Base-by-base conservation (phyloP, 768 basidiomycete genomes). In the Mycena chlorophos region DNA sequence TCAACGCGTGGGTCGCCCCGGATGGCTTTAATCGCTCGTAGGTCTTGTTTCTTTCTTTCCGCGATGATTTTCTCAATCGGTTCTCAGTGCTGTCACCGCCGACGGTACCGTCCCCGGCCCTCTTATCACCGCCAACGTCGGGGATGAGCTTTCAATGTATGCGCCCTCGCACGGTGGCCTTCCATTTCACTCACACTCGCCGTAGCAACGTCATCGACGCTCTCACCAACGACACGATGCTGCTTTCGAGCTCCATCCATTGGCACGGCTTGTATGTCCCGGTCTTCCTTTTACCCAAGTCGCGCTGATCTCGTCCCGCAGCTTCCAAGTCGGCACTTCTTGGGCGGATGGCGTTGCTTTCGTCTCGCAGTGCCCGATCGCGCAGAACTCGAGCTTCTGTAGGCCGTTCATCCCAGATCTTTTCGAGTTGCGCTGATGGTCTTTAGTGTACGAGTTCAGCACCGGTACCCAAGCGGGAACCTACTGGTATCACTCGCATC, bases 61-160 rank as follows among this genome's bases (percentile, higher is more conserved):
- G 13, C 40, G 5, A 8, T 78, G 78, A 3, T 78, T 74, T 3
- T 75, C 79, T n/a, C n/a, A 71, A 72, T 26, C 71, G 8, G 5
- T 4, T 20, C 14, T 12, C 30, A 19, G 26, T 5, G 20, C n/a
- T 6, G 26, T 34, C 5, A 10, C 22, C 26, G n/a, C 48, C 31
- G 27, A 17, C 12, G 30, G 48, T 12, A 49, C 30, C 12, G 13
- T 30, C 5, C 48, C 26, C 28, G 27, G 48, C 10, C 8, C 46
- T 13, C 20, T 47, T 6, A 47, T 47, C 27, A 29, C 13, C 6
- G 48, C 26, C 5, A 49, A 29, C 10, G 22, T 25, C 8, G 45
- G 30, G 4, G 48, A 22, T 10, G 16, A 6, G 10, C 31, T 49
- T 29, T 28, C 22, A 6, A 19, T 19, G 8, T 19, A 23, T n/a